Evolutionary conservation across 2,329 filamentous ascomycete species (phyloP), one percentile per base, ranked within the genome.

Genomic region (Tolypocladium nubicola): DNA sequence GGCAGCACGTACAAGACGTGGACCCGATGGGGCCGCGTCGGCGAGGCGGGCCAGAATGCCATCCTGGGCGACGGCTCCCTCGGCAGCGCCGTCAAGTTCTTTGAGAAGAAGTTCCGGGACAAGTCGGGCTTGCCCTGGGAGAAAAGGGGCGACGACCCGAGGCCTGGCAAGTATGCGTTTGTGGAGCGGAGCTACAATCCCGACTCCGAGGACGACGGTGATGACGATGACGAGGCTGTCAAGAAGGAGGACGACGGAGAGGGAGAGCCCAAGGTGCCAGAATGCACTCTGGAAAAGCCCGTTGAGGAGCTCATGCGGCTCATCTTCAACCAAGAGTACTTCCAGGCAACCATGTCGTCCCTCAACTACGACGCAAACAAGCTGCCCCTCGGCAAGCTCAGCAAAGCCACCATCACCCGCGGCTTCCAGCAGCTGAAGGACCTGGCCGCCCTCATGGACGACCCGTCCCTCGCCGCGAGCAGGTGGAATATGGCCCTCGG

Each of bases 21-120:
- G 87, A 90, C 86, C 3, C 80, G 89, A 57, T 95, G 88, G 89
- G 90, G 90, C 26, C 83, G 90, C 26, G 89, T 95, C 26, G 83
- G 84, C 8, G 83, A 86, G 57, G 65, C 62, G 13, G 84, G 84
- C 6, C 76, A 82, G 62, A 75, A 66, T 16, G 75, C 73, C 14
- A 55, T 70, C 2, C 67, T 83, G 1, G 76, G 76, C 23, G 56
- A 67, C 30, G 76, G 77, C 5, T 64, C 61, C 1, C 65, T 84
- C 1, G 61, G 61, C 0, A 67, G 73, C 33, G 81, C 82, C 1
- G 65, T 80, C 39, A 70, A 67, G 38, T 65, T 78, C 16, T 87
- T 85, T 59, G 72, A 83, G 57, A 81, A 79, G 64, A 85, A 85
- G 64, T 87, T 87, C 70, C 81, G 77, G 58, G 75, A 79, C 64